Conservation (phyloP, 164 flowering plant genomes). For the Litsea cubeba region DNA sequence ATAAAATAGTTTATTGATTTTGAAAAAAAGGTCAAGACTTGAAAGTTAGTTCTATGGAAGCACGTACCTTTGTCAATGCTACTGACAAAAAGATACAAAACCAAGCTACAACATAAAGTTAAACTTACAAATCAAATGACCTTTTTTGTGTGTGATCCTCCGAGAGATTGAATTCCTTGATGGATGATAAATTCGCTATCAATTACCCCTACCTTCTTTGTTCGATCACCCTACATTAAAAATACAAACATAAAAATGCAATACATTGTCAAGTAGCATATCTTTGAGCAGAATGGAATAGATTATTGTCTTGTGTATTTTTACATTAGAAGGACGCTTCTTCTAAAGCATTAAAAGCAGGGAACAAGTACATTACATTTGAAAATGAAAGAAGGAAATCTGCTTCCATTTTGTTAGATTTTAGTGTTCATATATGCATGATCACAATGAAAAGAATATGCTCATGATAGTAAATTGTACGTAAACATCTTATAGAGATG, state of each 20-base stretch:
- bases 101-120: background rate
- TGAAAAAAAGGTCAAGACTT: background rate
- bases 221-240: constrained; percentile 65
- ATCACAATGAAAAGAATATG: too few species aligned
- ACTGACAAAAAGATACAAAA: background rate
- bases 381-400: too few species aligned
- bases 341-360: background rate
- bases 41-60: background rate
- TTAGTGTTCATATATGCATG: too few species aligned
- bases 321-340: background rate
- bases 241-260: too few species aligned
- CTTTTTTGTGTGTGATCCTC: constrained; percentile 43
- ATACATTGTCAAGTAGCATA: background rate
- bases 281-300: background rate
- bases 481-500: too few species aligned
- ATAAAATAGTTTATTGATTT: too few species aligned
- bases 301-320: background rate
- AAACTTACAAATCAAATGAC: constrained; percentile 6
- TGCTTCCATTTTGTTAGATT: too few species aligned
- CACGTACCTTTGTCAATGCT: background rate
- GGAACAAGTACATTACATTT: too few species aligned
- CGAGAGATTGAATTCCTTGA: constrained; percentile 69
- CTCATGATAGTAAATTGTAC: too few species aligned
- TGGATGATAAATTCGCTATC: constrained; percentile 76
- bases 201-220: constrained; percentile 70